phyloP scores from a whole-genome alignment of 495 filamentous ascomycete genomes.

The Lophiotrema nucula region DNA sequence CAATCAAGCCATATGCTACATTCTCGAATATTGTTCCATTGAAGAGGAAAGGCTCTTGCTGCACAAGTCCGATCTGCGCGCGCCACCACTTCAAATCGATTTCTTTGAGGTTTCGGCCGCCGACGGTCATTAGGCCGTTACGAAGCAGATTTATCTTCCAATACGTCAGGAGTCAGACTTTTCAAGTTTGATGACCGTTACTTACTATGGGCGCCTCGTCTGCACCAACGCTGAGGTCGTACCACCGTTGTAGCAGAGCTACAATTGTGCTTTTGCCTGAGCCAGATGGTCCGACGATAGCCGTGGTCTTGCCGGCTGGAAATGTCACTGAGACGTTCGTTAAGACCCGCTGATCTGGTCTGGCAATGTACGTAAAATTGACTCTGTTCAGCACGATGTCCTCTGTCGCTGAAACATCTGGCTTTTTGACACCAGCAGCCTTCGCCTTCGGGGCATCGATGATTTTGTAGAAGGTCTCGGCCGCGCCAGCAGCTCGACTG shows the following conservation, averaged over 20 bases:
- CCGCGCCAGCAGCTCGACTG: neutral
- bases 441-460: conserved; percentile 1
- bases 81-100: conserved; percentile 88
- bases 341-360: conserved; percentile 56
- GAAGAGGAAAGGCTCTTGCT: conserved; percentile 81
- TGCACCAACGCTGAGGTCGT: conserved; percentile 63
- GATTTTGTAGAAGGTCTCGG: neutral
- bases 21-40: conserved; percentile 82
- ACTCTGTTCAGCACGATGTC: neutral
- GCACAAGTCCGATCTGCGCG: conserved; percentile 84
- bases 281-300: conserved; percentile 81
- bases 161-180: neutral
- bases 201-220: neutral
- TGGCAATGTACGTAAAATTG: neutral
- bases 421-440: neutral
- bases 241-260: conserved; percentile 90
- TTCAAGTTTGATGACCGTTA: neutral
- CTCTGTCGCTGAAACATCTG: neutral
- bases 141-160: neutral
- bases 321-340: conserved; percentile 52
- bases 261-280: conserved; percentile 94
- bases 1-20: conserved; percentile 84
- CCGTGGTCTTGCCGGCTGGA: conserved; percentile 84
- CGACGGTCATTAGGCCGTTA: conserved; percentile 44
- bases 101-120: conserved; percentile 76